Evolutionary conservation across 371 early-diverging fungal species (phyloP).

Genomic region (Circinella umbellata): DNA sequence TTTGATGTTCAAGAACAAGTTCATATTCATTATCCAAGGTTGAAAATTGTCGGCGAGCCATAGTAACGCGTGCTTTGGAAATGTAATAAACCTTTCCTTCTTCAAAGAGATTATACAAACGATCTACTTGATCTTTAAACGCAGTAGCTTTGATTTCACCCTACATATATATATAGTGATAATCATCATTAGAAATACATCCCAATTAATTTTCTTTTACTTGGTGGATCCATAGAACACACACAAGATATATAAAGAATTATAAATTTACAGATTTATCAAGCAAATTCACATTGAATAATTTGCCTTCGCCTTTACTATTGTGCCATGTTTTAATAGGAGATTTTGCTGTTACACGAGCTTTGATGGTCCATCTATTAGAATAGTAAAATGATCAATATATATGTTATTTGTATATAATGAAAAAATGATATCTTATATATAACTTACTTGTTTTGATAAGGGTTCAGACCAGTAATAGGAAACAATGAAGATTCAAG

Average conservation of each 20-base stretch:
- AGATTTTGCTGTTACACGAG: conserved; percentile 83
- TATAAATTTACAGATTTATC: background rate
- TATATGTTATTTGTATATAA: background rate
- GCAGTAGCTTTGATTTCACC: conserved; percentile 92
- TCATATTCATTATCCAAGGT: conserved; percentile 92
- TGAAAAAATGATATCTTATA: too few species aligned
- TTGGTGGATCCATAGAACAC: background rate
- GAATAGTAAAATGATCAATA: background rate
- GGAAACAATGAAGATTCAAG: conserved; percentile 46
- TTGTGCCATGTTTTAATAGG: conserved; percentile 87
- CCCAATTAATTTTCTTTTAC: too few species aligned
- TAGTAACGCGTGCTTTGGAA: conserved; percentile 80
- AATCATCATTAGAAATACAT: too few species aligned
- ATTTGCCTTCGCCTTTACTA: conserved; percentile 79
- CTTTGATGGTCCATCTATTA: conserved; percentile 88
- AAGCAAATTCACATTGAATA: conserved; percentile 73
- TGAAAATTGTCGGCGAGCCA: conserved; percentile 88
- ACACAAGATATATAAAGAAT: background rate
- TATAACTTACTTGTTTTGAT: conserved; percentile 67
- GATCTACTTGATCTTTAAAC: conserved; percentile 83
- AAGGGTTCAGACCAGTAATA: conserved; percentile 74
- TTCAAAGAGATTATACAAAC: conserved; percentile 72
- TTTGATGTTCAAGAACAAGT: conserved; percentile 75
- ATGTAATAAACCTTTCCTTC: conserved; percentile 87
- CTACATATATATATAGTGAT: conserved; percentile 26